Base-by-base conservation (phyloP, 2,329 filamentous ascomycete genomes). In the Phialemoniopsis sp. region DNA sequence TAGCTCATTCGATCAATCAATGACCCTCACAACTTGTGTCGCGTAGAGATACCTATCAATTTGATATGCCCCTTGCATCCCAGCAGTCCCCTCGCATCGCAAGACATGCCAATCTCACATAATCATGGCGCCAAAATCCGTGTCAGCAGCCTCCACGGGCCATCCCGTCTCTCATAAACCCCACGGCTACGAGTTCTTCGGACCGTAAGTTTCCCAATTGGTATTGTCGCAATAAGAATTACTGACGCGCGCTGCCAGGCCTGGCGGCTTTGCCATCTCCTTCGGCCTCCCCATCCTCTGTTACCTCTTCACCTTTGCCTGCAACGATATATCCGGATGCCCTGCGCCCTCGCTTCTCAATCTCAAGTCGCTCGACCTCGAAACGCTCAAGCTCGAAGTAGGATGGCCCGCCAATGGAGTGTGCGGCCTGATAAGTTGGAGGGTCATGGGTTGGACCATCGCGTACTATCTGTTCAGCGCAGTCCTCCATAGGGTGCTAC, bases 301-400 rank as follows among this genome's bases (percentile, higher is more conserved):
- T 51, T 95, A 93, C 65, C 59, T 82, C 52, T 84, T 91, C 57
- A 76, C 82, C 34, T 95, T 96, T 57, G 71, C 85, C 53, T 96
- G 91, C 75, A 97, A 96, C 67, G 90, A 97, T 60, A 71, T 94
- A 47, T 85, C 88, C 8, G 91, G 93, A 42, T 97, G 93, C 58
- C 93, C 91, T 34, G 83, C 87, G 3, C 89, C 90, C 4, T 89
- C 87, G 4, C 72, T 91, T 8, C 74, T 95, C 29, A 73, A 76
- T 49, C 89, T 87, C 26, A 81, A 76, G 41, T 85, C 78, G 8
- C 66, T 95, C 43, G 81, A 81, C 32, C 67, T 89, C 35, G 77
- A 83, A 15, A 76, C 78, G 52, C 67, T 96, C 50, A 93, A 91
- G 68, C 59, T 70, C 40, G 89, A 96, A 55, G 79, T 88, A 32